Evolutionary conservation across 2,329 filamentous ascomycete genomes (phyloP).

Genomic region (Metarhizium sp.): DNA sequence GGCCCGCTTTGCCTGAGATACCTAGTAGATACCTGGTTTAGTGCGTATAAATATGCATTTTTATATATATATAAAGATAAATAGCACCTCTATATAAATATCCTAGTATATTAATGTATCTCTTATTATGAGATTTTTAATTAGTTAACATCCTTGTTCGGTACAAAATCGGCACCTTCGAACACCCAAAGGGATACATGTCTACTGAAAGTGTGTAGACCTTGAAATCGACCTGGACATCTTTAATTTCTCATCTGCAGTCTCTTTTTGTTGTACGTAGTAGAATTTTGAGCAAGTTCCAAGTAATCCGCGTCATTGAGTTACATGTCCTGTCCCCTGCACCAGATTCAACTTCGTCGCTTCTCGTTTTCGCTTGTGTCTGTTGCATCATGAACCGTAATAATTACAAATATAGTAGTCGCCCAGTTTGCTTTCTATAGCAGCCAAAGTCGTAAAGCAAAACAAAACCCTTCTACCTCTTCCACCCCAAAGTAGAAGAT

Average conservation of each 20-base stretch:
- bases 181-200: too few relatives aligned
- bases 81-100: too few relatives aligned
- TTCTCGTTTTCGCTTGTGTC: neutral
- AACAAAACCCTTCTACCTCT: neutral
- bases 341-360: neutral
- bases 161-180: too few relatives aligned
- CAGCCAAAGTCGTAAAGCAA: constrained; percentile 9
- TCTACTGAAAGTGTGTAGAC: neutral
- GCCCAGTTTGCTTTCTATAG: constrained; percentile 14
- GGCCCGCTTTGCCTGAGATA: too few relatives aligned
- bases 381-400: constrained; percentile 12
- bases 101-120: too few relatives aligned
- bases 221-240: neutral
- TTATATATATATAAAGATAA: too few relatives aligned
- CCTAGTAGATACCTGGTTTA: too few relatives aligned
- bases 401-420: constrained; percentile 15
- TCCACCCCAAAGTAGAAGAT: constrained; percentile 1
- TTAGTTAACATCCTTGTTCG: too few relatives aligned
- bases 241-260: neutral
- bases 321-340: neutral
- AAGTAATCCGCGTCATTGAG: neutral
- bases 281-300: neutral
- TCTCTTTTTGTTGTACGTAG: neutral
- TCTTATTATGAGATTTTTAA: too few relatives aligned
- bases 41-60: too few relatives aligned